Conservation (phyloP, 106 monocot species). For the Allium fistulosum region DNA sequence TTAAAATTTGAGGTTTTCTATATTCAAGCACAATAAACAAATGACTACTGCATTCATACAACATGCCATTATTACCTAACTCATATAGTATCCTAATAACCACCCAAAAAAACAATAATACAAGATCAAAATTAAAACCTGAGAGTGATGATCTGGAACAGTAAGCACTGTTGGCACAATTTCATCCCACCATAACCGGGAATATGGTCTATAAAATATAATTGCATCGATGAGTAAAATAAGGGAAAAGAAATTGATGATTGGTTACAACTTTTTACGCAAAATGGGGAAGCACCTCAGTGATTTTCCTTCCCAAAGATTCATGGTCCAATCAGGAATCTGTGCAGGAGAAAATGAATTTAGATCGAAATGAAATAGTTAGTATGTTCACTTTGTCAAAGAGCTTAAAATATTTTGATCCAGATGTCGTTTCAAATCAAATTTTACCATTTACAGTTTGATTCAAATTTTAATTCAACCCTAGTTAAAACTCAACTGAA, state of each 20-base stretch:
- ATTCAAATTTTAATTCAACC: too few relatives aligned
- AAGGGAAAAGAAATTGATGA: neutral
- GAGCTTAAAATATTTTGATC: too few relatives aligned
- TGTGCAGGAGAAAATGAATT: neutral
- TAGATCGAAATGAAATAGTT: neutral
- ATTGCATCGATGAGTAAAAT: neutral
- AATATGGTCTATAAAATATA: constrained; percentile 17
- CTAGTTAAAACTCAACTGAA: too few relatives aligned
- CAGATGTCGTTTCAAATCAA: too few relatives aligned
- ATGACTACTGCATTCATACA: too few relatives aligned
- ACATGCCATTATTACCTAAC: too few relatives aligned
- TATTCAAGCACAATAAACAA: neutral
- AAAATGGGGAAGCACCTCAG: neutral
- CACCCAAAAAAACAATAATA: too few relatives aligned
- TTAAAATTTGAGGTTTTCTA: too few relatives aligned
- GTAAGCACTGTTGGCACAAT: constrained; percentile 25
- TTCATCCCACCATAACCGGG: constrained; percentile 28
- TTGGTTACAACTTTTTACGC: neutral
- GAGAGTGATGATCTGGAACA: constrained; percentile 16
- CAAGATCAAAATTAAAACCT: constrained; percentile 2
- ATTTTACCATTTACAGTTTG: too few relatives aligned
- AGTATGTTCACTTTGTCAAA: too few relatives aligned
- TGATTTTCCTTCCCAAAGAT: constrained; percentile 7
- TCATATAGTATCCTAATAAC: too few relatives aligned
- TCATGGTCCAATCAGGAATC: constrained; percentile 7